Evolutionary conservation across 2,329 filamentous ascomycete genomes (phyloP).

Genomic region (Talaromyces atroroseus): DNA sequence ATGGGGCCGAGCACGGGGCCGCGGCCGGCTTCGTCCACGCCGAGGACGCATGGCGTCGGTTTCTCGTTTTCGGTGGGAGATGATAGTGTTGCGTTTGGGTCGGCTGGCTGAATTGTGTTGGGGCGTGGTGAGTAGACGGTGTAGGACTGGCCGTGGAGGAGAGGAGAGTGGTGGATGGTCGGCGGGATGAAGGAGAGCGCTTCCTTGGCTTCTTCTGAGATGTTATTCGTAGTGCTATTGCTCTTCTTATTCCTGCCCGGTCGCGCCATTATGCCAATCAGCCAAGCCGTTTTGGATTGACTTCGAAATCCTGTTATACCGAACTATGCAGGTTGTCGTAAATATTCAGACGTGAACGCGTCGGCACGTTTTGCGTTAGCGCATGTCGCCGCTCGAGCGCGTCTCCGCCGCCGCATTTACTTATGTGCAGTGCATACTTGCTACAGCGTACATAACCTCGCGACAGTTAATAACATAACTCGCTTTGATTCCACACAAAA

Average conservation of each 20-base stretch:
- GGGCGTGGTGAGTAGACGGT: conserved; percentile 67
- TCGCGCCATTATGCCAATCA: neutral
- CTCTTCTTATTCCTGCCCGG: neutral
- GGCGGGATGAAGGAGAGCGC: conserved; percentile 58
- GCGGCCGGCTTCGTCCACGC: conserved; percentile 89
- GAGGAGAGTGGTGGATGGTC: conserved; percentile 54
- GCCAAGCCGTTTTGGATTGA: no score
- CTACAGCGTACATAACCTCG: no score
- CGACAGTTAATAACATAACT: no score
- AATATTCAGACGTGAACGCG: neutral
- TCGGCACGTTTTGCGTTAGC: neutral
- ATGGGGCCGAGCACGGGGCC: conserved; percentile 82
- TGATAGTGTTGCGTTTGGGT: conserved; percentile 39
- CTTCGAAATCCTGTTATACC: neutral
- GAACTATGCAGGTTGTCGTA: no score
- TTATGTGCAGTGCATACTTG: conserved; percentile 5
- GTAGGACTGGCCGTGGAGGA: conserved; percentile 64
- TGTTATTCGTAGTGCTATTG: neutral
- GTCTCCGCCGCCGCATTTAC: conserved; percentile 4
- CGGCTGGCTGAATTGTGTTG: conserved; percentile 30
- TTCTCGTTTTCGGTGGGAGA: conserved; percentile 26
- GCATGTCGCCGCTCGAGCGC: neutral
- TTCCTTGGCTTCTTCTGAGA: conserved; percentile 26
- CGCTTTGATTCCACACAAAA: no score
- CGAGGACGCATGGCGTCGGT: conserved; percentile 65